These are phyloP conservation scores for Dicorynia guianensis DNA, from an alignment of 306 rosid genomes.

Conservation along the genomic window DNA sequence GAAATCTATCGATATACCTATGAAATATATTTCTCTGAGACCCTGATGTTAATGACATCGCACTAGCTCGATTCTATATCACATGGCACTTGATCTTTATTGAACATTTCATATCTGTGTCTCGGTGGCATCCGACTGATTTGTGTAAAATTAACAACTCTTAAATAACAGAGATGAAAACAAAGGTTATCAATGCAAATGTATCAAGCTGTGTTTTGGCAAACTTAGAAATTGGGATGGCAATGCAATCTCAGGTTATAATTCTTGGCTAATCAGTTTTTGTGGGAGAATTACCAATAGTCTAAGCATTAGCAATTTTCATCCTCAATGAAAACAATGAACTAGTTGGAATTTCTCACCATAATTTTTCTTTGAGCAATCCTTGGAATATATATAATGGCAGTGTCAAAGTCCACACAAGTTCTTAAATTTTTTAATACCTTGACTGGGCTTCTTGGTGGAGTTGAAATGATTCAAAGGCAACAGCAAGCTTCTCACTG, in stretches of 20 bases:
- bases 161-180: conserved; percentile 16
- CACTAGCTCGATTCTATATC: background rate
- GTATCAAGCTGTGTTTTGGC: conserved; percentile 9
- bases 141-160: background rate
- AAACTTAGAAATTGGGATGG: conserved; percentile 9
- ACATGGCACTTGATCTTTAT: background rate
- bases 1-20: background rate
- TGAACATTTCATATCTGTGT: conserved; percentile 13
- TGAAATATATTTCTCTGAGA: background rate
- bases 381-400: conserved; percentile 63
- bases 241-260: background rate
- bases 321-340: conserved; percentile 72
- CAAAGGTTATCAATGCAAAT: conserved; percentile 23
- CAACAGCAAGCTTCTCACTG: conserved; percentile 76
- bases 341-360: conserved; percentile 70
- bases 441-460: conserved; percentile 61
- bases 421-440: conserved; percentile 74
- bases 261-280: background rate
- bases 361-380: conserved; percentile 55
- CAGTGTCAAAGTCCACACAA: conserved; percentile 72
- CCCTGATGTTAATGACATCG: background rate
- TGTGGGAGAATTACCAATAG: conserved; percentile 52
- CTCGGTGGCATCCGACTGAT: conserved; percentile 2
- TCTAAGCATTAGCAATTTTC: conserved; percentile 66
- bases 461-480: conserved; percentile 75